These are phyloP conservation scores for Microsporum audouinii DNA, from an alignment of 2,329 filamentous ascomycete genomes.

Conservation along the genomic window DNA sequence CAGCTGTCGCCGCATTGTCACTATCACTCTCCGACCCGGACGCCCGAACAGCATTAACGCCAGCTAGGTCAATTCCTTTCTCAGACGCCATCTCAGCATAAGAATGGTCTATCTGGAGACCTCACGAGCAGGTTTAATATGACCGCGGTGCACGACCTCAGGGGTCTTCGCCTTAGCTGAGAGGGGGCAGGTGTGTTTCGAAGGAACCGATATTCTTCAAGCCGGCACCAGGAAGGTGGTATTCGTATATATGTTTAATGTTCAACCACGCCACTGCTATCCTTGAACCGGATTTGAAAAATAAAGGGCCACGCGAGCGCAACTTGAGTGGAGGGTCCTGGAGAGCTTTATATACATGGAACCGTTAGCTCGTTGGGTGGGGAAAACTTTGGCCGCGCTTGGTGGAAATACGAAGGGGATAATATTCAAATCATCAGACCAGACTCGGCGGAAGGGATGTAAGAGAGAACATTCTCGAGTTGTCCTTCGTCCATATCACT, in stretches of 20 bases:
- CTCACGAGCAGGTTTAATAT: background rate
- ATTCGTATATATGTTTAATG: background rate
- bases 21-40: background rate
- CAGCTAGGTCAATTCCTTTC: background rate
- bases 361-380: background rate
- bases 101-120: background rate
- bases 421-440: background rate
- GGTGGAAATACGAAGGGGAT: background rate
- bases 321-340: background rate
- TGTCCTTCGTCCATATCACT: background rate
- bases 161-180: background rate
- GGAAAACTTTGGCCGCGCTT: background rate
- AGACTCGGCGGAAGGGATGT: background rate
- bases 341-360: background rate
- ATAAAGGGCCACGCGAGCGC: background rate
- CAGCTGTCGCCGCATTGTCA: conserved; percentile 14
- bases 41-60: background rate
- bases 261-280: background rate
- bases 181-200: background rate
- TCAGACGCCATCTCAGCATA: background rate
- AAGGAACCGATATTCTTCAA: background rate
- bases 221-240: background rate
- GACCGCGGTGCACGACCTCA: background rate
- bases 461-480: background rate
- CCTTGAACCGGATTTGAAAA: background rate